Conservation (phyloP, 441 rosid genomes). For the Dalechampia spathulata region DNA sequence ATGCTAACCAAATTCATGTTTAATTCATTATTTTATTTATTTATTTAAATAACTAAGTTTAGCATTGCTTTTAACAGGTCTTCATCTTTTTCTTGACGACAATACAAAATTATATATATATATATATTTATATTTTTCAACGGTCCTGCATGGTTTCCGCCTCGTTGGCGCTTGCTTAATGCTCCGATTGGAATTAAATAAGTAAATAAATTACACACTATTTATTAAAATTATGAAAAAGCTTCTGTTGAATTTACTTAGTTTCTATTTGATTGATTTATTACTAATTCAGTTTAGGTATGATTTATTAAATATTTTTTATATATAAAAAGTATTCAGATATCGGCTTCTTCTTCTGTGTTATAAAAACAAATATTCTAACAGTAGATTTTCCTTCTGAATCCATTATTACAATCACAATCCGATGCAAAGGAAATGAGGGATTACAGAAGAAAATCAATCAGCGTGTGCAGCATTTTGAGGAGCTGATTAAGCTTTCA, state of each 20-base stretch:
- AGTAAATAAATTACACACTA: neutral
- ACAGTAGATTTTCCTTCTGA: too few relatives aligned
- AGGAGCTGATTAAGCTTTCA: slow-evolving; percentile 37
- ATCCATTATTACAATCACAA: neutral
- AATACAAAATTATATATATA: too few relatives aligned
- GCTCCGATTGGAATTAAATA: neutral
- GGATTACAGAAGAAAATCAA: neutral
- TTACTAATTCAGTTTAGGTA: too few relatives aligned
- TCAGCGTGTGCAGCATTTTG: neutral
- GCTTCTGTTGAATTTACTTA: too few relatives aligned
- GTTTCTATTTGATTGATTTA: too few relatives aligned
- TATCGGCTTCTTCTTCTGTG: too few relatives aligned
- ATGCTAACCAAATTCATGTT: slow-evolving; percentile 13
- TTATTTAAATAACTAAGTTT: too few relatives aligned
- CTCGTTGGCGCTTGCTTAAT: neutral
- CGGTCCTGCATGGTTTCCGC: neutral
- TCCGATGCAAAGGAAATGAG: neutral
- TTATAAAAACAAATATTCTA: too few relatives aligned
- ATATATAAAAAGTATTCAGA: too few relatives aligned
- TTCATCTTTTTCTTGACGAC: too few relatives aligned
- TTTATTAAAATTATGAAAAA: neutral
- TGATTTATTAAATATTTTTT: too few relatives aligned
- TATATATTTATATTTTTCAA: neutral
- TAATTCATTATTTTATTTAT: slow-evolving; percentile 11
- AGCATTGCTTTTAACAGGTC: too few relatives aligned